Base-by-base conservation (phyloP, 176 grass and related monocot species). In the Chloris gayana region DNA sequence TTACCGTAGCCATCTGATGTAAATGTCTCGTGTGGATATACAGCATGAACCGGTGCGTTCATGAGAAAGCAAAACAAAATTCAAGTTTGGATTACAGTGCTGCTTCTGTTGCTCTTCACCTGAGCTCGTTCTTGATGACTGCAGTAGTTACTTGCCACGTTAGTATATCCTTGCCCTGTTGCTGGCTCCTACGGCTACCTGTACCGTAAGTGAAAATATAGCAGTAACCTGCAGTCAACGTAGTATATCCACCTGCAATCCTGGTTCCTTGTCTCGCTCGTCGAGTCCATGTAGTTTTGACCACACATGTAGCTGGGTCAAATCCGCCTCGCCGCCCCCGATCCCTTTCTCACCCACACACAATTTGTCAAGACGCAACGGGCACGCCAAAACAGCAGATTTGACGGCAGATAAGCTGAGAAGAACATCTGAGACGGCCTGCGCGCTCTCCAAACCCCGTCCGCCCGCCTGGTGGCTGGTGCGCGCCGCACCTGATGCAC, bases 321-420 rank as follows among this genome's bases (percentile, higher is more conserved):
- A 81, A 76, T 25, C 30, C 12, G 11, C 41, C 41, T 44, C 2
- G 58, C 3, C 75, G 39, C 24, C 75, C 39, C 24, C n/a, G 21
- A 37, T 69, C 70, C 17, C 37, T 73, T 27, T 76, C 72, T 8
- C 30, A 49, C 62, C 62, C 26, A 49, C 41, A 64, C 51, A 24
- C 50, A 54, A 19, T 65, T 79, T 81, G 66, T 76, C 78, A 32
- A n/a, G 11, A 9, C 0, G 78, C 17, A 1, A 64, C 5, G 47
- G 59, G 67, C 49, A 70, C 25, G 49, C 82, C 87, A 89, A 85
- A 86, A 50, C 4, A 67, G 46, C 15, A 77, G 82, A 89, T 89
- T 72, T 89, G 87, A 77, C 49, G 58, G 38, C 66, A 59, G 77
- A 85, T 71, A 70, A 70, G 64, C 64, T 76, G 82, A 85, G 46